phyloP scores from a whole-genome alignment of 495 filamentous ascomycete species.

The Lineolata rhizophorae region DNA sequence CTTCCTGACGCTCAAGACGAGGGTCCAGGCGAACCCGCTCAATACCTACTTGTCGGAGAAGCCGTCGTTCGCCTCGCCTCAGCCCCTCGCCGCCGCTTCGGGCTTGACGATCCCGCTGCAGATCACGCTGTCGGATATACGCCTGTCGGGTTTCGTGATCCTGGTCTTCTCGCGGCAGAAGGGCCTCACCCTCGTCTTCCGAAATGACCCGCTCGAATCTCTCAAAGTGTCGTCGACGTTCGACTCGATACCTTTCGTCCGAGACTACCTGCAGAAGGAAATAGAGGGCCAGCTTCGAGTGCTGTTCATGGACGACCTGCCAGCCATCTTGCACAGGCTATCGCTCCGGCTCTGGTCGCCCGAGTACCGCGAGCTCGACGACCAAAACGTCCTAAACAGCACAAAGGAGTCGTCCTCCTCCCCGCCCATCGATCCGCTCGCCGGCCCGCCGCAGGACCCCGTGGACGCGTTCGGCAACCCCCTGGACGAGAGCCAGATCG shows the following conservation, averaged over 20 bases:
- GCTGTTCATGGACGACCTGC: constrained; percentile 92
- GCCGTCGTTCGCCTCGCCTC: constrained; percentile 75
- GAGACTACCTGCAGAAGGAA: constrained; percentile 88
- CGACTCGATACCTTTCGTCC: constrained; percentile 94
- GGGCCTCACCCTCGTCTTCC: constrained; percentile 85
- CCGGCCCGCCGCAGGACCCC: constrained; percentile 56
- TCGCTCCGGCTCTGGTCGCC: constrained; percentile 79
- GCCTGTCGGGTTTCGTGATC: constrained; percentile 93
- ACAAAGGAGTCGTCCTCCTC: constrained; percentile 11
- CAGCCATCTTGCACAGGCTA: constrained; percentile 83
- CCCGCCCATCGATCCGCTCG: constrained; percentile 48
- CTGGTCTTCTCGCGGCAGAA: constrained; percentile 94
- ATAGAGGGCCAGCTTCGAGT: constrained; percentile 87
- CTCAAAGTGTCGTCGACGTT: constrained; percentile 97
- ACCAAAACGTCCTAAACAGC: constrained; percentile 30
- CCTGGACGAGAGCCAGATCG: constrained; percentile 49
- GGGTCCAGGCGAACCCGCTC: constrained; percentile 91
- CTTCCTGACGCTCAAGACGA: constrained; percentile 77
- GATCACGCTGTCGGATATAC: constrained; percentile 90
- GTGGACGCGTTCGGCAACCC: constrained; percentile 56
- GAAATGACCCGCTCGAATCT: constrained; percentile 93
- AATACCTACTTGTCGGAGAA: constrained; percentile 88
- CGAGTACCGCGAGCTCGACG: constrained; percentile 49
- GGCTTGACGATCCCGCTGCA: constrained; percentile 89
- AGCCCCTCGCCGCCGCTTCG: constrained; percentile 79